Conservation (phyloP, 1,139 yeast genomes). For the Candida dubliniensis region DNA sequence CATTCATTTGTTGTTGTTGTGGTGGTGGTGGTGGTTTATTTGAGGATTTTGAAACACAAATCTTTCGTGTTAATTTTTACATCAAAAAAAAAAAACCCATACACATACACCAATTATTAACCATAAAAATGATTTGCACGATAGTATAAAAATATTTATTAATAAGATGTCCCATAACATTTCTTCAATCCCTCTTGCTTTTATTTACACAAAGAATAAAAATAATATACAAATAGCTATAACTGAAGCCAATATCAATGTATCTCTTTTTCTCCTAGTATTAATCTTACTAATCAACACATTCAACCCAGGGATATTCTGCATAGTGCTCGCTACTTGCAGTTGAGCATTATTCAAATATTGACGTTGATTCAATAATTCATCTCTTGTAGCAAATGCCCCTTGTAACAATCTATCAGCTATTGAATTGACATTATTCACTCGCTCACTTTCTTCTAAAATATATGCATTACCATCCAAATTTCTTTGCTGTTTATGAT, state of each 20-base stretch:
- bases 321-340: conserved; percentile 59
- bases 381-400: conserved; percentile 89
- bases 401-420: conserved; percentile 79
- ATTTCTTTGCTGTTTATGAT: conserved; percentile 43
- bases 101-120: too few relatives aligned
- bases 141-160: too few relatives aligned
- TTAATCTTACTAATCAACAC: conserved; percentile 76
- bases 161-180: neutral
- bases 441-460: conserved; percentile 72
- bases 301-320: conserved; percentile 79
- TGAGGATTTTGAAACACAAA: neutral
- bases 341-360: conserved; percentile 64
- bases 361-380: conserved; percentile 69
- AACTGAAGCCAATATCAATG: conserved; percentile 75
- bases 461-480: conserved; percentile 58
- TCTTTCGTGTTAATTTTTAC: conserved; percentile 5
- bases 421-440: conserved; percentile 69
- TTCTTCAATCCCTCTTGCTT: neutral
- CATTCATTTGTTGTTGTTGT: conserved; percentile 16
- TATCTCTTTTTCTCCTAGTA: conserved; percentile 85
- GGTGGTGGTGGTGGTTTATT: neutral
- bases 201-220: conserved; percentile 48
- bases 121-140: too few relatives aligned
- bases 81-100: conserved; percentile 3
- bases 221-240: conserved; percentile 73